These are phyloP conservation scores for Fusarium sp. DNA, from an alignment of 2,329 filamentous ascomycete genomes.

Conservation along the genomic window DNA sequence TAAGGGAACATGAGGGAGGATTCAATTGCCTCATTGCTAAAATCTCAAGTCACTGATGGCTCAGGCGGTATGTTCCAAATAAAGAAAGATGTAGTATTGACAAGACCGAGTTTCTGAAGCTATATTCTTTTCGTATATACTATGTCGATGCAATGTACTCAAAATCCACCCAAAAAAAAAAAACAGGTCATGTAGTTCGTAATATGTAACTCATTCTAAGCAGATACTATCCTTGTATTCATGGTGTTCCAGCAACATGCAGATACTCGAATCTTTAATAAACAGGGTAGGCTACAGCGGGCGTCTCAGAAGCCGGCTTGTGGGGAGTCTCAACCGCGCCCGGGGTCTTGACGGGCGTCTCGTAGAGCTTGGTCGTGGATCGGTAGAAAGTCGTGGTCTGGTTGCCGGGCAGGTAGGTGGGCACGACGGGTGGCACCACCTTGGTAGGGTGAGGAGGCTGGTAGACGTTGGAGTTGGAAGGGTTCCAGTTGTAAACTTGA, in stretches of 20 bases:
- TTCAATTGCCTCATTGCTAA: too few relatives aligned
- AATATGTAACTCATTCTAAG: constrained; percentile 19
- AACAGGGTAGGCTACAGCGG: constrained; percentile 10
- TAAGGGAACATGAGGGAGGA: too few relatives aligned
- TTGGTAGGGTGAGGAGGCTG: constrained; percentile 7
- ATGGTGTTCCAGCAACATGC: constrained; percentile 22
- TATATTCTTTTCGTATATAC: constrained; percentile 9
- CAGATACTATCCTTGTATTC: constrained; percentile 4
- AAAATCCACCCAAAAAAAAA: constrained; percentile 29
- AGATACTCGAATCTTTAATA: constrained; percentile 12
- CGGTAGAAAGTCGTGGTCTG: constrained; percentile 14
- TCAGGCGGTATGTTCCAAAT: not conserved
- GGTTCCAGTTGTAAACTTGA: constrained; percentile 14
- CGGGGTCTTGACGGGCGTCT: constrained; percentile 12
- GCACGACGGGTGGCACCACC: not conserved
- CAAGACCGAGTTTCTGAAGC: constrained; percentile 19
- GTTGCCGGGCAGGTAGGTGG: constrained; percentile 9
- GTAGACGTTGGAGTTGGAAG: constrained; percentile 5
- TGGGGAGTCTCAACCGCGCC: not conserved
- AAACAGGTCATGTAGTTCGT: constrained; percentile 20
- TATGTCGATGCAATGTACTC: not conserved
- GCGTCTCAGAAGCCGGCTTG: constrained; percentile 10
- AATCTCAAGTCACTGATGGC: too few relatives aligned
- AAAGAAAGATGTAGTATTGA: constrained; percentile 25
- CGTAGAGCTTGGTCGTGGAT: constrained; percentile 18